Evolutionary conservation across 1,284 basidiomycete species (phyloP), one percentile per base, ranked within the genome.

Genomic region (Xanthoconium separans): DNA sequence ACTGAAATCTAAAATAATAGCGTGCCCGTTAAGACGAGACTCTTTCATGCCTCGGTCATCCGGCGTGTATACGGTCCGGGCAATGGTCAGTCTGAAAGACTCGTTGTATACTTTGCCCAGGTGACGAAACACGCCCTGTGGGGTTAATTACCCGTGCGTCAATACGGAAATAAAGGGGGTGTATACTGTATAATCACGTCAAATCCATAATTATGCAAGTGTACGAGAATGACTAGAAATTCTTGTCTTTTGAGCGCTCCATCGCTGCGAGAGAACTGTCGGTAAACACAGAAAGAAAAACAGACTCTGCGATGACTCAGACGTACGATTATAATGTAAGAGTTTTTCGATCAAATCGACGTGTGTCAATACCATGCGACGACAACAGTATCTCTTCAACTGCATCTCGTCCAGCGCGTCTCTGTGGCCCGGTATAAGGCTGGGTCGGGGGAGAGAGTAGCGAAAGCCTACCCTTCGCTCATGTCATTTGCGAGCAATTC

Each of bases 271-370:
- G 27, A 20, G 34, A 33, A 31, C 1, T 3, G 27, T 61, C 24
- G 24, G 45, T 39, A 7, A 31, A 43, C 9, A 0, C 0, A 16
- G 22, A 18, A 45, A 3, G 16, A 42, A 29, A 41, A 29, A 24
- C 5, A 11, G 30, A 50, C 37, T 29, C 16, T n/a, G 49, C 31
- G 33, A 39, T 27, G n/a, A n/a, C n/a, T n/a, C n/a, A n/a, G 27
- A 84, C 93, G 66, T 61, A 97, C 95, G 94, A 75, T 96, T 97
- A 74, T 97, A 98, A 66, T 96, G 93, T 27, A 98, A 77, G 18
- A 97, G 80, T 73, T 97, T 98, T 73, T 98, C 95, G 63, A 98
- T 97, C 57, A 98, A 79, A 74, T 98, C 95, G 57, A 98, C 95
- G 70, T 99, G 96, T 0, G 96, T 98, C 53, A 98, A 77, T 12